These are phyloP conservation scores for Macrotyloma uniflorum DNA, from an alignment of 306 rosid genomes.

Conservation along the genomic window DNA sequence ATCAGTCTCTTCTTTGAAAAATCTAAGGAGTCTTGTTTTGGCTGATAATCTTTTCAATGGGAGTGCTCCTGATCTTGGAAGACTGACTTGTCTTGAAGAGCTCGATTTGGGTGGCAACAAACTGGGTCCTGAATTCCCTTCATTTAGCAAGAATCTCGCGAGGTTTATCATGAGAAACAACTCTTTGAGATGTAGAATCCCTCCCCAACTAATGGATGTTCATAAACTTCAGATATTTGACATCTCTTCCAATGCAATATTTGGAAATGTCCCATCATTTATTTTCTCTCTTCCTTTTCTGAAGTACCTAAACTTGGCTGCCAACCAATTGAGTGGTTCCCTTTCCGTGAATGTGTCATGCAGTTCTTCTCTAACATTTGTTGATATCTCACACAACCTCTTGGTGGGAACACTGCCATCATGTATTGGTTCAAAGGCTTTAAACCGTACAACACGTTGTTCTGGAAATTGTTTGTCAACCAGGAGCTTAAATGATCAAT, in stretches of 20 bases:
- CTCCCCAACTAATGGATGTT: constrained; percentile 42
- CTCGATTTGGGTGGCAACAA: constrained; percentile 60
- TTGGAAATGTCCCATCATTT: constrained; percentile 66
- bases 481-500: constrained; percentile 51
- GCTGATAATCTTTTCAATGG: constrained; percentile 75
- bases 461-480: constrained; percentile 75
- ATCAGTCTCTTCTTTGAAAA: constrained; percentile 52
- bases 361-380: constrained; percentile 49
- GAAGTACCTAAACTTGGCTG: constrained; percentile 61
- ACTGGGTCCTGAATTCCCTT: constrained; percentile 70
- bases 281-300: constrained; percentile 77
- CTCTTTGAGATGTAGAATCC: constrained; percentile 62
- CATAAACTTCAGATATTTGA: constrained; percentile 60
- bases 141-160: constrained; percentile 52
- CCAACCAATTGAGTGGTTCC: constrained; percentile 68
- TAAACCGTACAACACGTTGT: constrained; percentile 52
- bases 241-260: constrained; percentile 60
- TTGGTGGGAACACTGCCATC: constrained; percentile 71
- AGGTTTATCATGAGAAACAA: constrained; percentile 60
- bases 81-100: constrained; percentile 57
- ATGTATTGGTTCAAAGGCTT: constrained; percentile 62
- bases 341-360: constrained; percentile 58
- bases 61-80: constrained; percentile 63
- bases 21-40: constrained; percentile 60
- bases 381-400: constrained; percentile 78